Evolutionary conservation across 805 yeast genomes (phyloP).

Genomic region (Candida pseudofarinosa): DNA sequence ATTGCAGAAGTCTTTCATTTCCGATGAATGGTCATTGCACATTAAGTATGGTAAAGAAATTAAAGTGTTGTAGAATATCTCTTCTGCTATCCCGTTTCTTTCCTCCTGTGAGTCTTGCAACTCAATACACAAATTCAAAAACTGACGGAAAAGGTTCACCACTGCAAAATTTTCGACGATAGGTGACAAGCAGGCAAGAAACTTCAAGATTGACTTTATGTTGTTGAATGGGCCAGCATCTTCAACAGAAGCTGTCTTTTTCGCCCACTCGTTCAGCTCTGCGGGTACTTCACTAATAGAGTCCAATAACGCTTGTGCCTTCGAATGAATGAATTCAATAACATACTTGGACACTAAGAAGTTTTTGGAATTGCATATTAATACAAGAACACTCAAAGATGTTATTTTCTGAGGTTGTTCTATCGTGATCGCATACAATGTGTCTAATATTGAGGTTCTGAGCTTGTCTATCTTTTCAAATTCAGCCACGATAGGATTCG

Average conservation of each 20-base stretch:
- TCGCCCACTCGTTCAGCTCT: background rate
- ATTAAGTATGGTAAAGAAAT: constrained; percentile 63
- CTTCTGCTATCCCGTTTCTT: constrained; percentile 63
- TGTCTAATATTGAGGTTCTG: constrained; percentile 55
- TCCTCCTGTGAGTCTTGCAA: constrained; percentile 37
- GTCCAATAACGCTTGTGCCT: constrained; percentile 54
- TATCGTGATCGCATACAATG: constrained; percentile 61
- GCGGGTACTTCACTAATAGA: constrained; percentile 7
- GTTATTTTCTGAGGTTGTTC: constrained; percentile 93
- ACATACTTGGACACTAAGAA: constrained; percentile 64
- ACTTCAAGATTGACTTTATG: constrained; percentile 66
- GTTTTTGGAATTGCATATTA: constrained; percentile 61
- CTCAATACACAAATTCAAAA: constrained; percentile 53
- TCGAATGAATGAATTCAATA: constrained; percentile 63
- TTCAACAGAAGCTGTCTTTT: constrained; percentile 10
- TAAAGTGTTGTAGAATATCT: constrained; percentile 58
- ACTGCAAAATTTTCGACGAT: constrained; percentile 48
- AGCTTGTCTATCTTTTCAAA: constrained; percentile 60
- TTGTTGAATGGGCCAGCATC: constrained; percentile 64
- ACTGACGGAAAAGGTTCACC: constrained; percentile 44
- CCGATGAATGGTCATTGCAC: constrained; percentile 35
- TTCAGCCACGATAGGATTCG: constrained; percentile 62
- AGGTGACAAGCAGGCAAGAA: constrained; percentile 62
- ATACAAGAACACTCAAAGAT: constrained; percentile 62
- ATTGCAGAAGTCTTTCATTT: constrained; percentile 31